Base-by-base conservation (phyloP, 148 eudicot species). In the Nyssa sinensis region DNA sequence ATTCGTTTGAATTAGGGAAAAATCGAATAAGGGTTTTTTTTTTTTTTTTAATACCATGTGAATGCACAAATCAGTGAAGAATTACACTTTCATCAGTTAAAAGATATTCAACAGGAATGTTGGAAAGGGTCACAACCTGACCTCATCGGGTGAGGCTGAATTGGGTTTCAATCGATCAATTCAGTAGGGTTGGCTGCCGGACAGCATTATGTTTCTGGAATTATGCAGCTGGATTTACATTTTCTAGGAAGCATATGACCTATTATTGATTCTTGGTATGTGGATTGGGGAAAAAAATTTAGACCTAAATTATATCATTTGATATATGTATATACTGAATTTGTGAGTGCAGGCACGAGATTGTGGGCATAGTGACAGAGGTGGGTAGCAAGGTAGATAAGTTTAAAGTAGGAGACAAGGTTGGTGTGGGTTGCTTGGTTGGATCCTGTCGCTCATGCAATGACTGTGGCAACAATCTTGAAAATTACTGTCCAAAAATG, bases 81-180 rank as follows among this genome's bases (percentile, higher is more conserved):
- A 7, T 7, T 39, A 39, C 44, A 39, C 3, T 39, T 39, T 12
- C 44, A 7, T 39, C 7, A 12, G 44, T 12, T 39, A 6, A 39
- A n/a, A 39, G 44, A 2, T 6, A 39, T 9, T 12, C 44, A 70
- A 66, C 55, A 37, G 66, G 51, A 51, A 65, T 70, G 49, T 74
- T 74, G 25, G 66, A 30, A 34, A 70, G 72, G 78, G 33, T n/a
- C n/a, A 70, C 8, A 51, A 53, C 39, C 64, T 70, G 28, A 71
- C 78, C n/a, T 64, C 66, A 24, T 66, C 71, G n/a, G 41, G 57
- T 51, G 1, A 44, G 1, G 51, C 19, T 44, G 17, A 44, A 44
- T 11, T 44, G 17, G 47, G 51, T 44, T 44, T 19, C 17, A 44
- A 44, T 44, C 51, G 0, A 44, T 12, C 51, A 44, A 44, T 44